Conservation (phyloP, 257 asterid species). For the Solanum boliviense region DNA sequence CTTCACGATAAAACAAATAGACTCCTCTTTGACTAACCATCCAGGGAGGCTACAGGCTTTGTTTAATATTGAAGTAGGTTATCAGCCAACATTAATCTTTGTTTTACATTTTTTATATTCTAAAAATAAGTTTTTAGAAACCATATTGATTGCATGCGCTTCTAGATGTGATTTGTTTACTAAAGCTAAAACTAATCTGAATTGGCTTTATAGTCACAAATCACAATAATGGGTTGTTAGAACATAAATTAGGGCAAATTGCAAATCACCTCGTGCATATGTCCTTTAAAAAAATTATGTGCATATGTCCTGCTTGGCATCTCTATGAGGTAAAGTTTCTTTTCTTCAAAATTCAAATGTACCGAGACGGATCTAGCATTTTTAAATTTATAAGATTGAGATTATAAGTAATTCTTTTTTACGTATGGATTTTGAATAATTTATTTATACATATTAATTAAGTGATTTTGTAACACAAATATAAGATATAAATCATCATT, state of each 20-base stretch:
- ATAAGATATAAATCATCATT: accelerated
- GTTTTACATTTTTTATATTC: neutral
- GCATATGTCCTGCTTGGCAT: neutral
- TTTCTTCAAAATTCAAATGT: neutral
- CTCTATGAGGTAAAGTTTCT: neutral
- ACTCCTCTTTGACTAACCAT: neutral
- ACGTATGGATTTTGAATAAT: neutral
- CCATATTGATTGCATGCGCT: neutral
- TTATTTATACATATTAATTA: neutral
- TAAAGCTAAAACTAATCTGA: neutral
- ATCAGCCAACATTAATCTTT: neutral
- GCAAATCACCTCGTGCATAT: neutral
- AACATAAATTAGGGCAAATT: neutral
- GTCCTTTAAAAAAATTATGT: neutral
- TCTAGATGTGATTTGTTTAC: neutral
- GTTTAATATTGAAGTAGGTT: neutral
- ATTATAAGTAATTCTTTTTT: neutral
- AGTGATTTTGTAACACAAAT: neutral
- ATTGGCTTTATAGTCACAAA: neutral
- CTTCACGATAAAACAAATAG: neutral
- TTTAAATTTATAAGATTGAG: neutral
- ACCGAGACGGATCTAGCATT: neutral
- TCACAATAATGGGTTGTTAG: neutral
- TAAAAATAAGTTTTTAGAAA: neutral
- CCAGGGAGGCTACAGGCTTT: neutral